Evolutionary conservation across 225 moss, liverwort and hornwort species (phyloP).

Genomic region (Takakia lepidozioides): DNA sequence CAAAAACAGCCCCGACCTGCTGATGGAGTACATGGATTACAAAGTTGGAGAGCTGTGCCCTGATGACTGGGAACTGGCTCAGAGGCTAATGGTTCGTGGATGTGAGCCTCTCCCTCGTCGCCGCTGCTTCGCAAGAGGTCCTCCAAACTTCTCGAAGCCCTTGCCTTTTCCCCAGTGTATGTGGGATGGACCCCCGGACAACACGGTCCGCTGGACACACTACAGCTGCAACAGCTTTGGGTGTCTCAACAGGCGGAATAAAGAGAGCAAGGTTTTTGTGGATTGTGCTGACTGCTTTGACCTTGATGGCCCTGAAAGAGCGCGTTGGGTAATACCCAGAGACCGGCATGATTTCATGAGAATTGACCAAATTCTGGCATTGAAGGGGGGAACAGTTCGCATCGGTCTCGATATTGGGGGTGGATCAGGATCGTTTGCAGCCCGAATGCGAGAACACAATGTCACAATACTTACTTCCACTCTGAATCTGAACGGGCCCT

Average conservation of each 20-base stretch:
- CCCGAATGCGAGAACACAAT: too few species aligned
- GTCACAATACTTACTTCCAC: too few species aligned
- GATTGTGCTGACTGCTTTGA: conserved; percentile 44
- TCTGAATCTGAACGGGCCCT: too few species aligned
- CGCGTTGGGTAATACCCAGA: conserved; percentile 14
- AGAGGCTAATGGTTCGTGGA: conserved; percentile 9
- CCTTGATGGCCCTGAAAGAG: conserved; percentile 27
- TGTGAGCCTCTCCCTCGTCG: conserved; percentile 18
- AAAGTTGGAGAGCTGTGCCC: conserved; percentile 9
- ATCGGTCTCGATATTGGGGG: too few species aligned
- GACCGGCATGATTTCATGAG: conserved; percentile 14
- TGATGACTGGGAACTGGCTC: conserved; percentile 16
- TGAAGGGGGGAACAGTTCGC: conserved; percentile 8
- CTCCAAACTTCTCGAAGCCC: conserved; percentile 10
- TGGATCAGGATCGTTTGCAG: too few species aligned
- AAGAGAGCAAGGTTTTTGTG: too few species aligned
- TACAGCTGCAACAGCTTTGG: conserved; percentile 20
- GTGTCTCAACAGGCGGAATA: conserved; percentile 12
- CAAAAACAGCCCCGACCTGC: conserved; percentile 6
- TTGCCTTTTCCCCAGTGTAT: conserved; percentile 11
- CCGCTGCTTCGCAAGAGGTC: conserved; percentile 13
- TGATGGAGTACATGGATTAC: conserved; percentile 11
- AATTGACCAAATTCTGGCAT: conserved; percentile 19
- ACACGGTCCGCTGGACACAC: conserved; percentile 16
- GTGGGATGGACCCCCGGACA: conserved; percentile 7